Evolutionary conservation across 106 monocot species (phyloP).

Genomic region (Cymbidium sinense): DNA sequence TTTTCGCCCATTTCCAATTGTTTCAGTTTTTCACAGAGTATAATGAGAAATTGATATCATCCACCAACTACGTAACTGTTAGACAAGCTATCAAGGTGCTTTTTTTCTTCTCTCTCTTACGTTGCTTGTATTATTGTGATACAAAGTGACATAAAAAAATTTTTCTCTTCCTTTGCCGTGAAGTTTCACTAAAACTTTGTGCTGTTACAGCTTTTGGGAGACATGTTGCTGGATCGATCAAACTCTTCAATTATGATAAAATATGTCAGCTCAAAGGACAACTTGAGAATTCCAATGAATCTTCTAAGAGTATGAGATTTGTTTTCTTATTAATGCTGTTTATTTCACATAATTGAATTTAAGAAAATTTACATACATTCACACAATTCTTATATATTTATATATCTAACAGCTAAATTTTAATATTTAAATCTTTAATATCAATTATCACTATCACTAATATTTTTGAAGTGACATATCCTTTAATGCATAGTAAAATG

Average conservation of each 20-base stretch:
- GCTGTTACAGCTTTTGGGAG: slow-evolving; percentile 69
- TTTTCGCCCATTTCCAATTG: background rate
- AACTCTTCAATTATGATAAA: slow-evolving; percentile 67
- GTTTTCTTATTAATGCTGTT: background rate
- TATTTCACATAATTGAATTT: background rate
- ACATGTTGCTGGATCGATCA: slow-evolving; percentile 77
- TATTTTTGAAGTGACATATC: no score
- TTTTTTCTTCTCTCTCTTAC: background rate
- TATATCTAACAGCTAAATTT: no score
- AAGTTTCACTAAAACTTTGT: background rate
- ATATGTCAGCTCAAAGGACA: slow-evolving; percentile 79
- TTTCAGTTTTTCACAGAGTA: slow-evolving; percentile 15
- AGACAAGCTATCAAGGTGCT: slow-evolving; percentile 16
- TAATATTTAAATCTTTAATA: no score
- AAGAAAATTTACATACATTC: no score
- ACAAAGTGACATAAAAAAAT: background rate
- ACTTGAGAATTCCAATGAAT: slow-evolving; percentile 77
- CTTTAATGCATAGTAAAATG: no score
- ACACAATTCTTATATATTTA: no score
- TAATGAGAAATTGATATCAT: slow-evolving; percentile 10
- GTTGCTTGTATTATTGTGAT: background rate
- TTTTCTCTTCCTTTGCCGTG: background rate
- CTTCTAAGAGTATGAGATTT: slow-evolving; percentile 56
- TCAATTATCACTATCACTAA: no score
- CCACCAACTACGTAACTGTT: slow-evolving; percentile 6